Evolutionary conservation across 1,284 basidiomycete species (phyloP).

Genomic region (Moesziomyces sp.): DNA sequence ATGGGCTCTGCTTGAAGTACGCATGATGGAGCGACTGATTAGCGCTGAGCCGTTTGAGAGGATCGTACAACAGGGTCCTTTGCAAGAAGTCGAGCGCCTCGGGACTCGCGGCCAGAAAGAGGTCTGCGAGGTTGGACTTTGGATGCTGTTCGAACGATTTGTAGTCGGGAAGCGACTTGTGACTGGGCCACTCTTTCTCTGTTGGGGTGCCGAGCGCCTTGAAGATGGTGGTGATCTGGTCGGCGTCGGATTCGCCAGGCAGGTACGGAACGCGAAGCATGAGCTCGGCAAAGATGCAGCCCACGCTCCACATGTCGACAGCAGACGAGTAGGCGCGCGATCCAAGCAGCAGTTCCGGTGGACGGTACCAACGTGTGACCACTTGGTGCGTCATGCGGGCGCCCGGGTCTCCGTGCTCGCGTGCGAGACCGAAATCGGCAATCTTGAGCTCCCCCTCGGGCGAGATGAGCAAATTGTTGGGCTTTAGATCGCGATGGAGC

Average conservation of each 20-base stretch:
- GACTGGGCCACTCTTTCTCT: slow-evolving; percentile 94
- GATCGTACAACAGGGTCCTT: slow-evolving; percentile 86
- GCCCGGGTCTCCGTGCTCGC: slow-evolving; percentile 92
- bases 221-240: slow-evolving; percentile 94
- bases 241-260: slow-evolving; percentile 92
- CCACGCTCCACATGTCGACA: slow-evolving; percentile 94
- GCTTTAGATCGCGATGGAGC: slow-evolving; percentile 95
- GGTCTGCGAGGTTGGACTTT: slow-evolving; percentile 80
- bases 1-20: slow-evolving; percentile 57
- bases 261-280: slow-evolving; percentile 94
- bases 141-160: slow-evolving; percentile 72
- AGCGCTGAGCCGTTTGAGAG: slow-evolving; percentile 82
- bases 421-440: slow-evolving; percentile 97
- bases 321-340: slow-evolving; percentile 85
- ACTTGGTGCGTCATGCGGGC: slow-evolving; percentile 98
- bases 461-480: slow-evolving; percentile 96
- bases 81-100: slow-evolving; percentile 86
- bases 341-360: slow-evolving; percentile 90
- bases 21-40: slow-evolving; percentile 57
- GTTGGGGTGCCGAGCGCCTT: slow-evolving; percentile 93
- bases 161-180: slow-evolving; percentile 72
- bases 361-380: slow-evolving; percentile 96
- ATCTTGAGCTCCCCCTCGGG: slow-evolving; percentile 92
- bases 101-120: slow-evolving; percentile 89
- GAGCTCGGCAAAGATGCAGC: slow-evolving; percentile 94